Base-by-base conservation (phyloP, 169 alveolate species). In the Plasmodium cynomolgi region DNA sequence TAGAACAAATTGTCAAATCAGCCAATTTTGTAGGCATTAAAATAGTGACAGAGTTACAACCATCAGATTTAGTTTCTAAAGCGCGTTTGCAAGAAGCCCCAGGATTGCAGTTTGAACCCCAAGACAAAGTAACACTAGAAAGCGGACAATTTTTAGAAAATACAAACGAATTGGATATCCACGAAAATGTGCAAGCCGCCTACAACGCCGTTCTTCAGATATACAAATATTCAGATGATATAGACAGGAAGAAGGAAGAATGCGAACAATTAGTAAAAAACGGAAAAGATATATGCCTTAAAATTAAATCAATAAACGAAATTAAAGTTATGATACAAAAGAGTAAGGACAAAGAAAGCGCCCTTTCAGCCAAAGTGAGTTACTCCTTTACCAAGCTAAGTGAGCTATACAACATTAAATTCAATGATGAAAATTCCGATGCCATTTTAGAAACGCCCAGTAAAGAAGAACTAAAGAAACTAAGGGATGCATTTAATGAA, bases 211-310 rank as follows among this genome's bases (percentile, higher is more conserved):
- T 75, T 20, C 44, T 75, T 75, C 83, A 75, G 83, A 75, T 75
- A 75, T 15, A 29, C 39, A 75, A 75, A 75, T 75, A 75, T 20
- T 26, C 83, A 75, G 83, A 75, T 29, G 83, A 15, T 75, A 75
- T 75, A 75, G 20, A 2, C 62, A 29, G 15, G 39, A 75, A 31
- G 39, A 39, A 75, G 20, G 41, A 26, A 20, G 58, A 75, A 75
- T 29, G 50, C 39, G 83, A 75, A 75, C 33, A 34, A 31, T 75
- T 75, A 26, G 20, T 75, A 7, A 75, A 75, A 75, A 11, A 75
- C 11, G 41, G 41, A 34, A 75, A 33, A 29, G 20, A 34, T 9
- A 34, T 75, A 6, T 33, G 17, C 39, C 0, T 31, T 75, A 75
- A 75, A 11, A 31, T 34, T 33, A 34, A 75, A n/a, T 20, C 74